Percentiles rank a stretch among this genome's conserved stretches.
phyloP scores from a whole-genome alignment of 345 rosid species.

The Populus euphratica region DNA sequence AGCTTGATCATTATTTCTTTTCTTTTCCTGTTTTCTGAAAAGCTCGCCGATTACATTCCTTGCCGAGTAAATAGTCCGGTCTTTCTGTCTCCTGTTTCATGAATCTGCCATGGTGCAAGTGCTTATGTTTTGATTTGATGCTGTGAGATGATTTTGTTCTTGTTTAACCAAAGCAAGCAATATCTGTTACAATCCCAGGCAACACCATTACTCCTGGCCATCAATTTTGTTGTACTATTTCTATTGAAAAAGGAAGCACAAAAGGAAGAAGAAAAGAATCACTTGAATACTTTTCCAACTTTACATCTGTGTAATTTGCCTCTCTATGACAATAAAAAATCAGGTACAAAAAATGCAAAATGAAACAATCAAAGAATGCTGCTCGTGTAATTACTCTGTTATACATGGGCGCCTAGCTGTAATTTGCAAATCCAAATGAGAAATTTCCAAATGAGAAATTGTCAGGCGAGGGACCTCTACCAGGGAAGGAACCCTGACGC shows the following conservation, averaged over 20 bases:
- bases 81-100: too few relatives aligned
- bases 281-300: constrained; percentile 15
- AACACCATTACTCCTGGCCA: constrained; percentile 6
- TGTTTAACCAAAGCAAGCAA: neutral
- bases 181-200: neutral
- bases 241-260: neutral
- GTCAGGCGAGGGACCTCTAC: constrained; percentile 50
- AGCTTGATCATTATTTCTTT: too few relatives aligned
- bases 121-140: too few relatives aligned
- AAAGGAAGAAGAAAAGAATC: constrained; percentile 12
- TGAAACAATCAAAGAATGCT: constrained; percentile 25
- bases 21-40: too few relatives aligned
- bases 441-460: neutral
- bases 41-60: too few relatives aligned
- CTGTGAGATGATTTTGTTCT: too few relatives aligned
- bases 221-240: constrained; percentile 3
- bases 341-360: constrained; percentile 12
- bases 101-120: too few relatives aligned
- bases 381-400: constrained; percentile 7
- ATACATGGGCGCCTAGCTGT: constrained; percentile 17
- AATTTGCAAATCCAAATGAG: neutral
- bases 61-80: too few relatives aligned
- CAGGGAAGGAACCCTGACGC: constrained; percentile 69
- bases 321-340: constrained; percentile 2
- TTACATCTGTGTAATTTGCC: neutral